Evolutionary conservation across 129 eudicot genomes (phyloP).

Genomic region (Heracleum sosnowskyi): DNA sequence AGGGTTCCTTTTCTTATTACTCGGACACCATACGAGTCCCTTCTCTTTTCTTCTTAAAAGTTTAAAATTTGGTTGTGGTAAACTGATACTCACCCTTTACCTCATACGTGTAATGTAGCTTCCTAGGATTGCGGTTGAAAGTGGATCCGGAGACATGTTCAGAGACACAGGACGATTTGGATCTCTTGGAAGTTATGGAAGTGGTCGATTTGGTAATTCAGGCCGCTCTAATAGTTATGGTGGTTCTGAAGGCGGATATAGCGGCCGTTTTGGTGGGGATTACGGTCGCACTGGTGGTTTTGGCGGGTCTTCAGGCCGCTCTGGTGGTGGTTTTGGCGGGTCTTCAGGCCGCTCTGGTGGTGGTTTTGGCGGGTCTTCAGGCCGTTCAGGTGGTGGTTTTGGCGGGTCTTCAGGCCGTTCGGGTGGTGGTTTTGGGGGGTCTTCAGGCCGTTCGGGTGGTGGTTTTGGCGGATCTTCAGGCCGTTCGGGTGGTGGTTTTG

Average conservation of each 20-base stretch:
- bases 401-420: background rate
- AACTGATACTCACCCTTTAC: background rate
- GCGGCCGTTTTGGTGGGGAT: background rate
- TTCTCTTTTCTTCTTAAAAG: background rate
- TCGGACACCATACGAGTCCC: background rate
- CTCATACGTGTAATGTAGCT: conserved; percentile 38
- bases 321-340: conserved; percentile 47
- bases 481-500: conserved; percentile 50
- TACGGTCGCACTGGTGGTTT: conserved; percentile 9
- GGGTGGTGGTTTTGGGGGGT: background rate
- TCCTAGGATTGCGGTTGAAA: conserved; percentile 59
- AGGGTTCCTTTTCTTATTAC: background rate
- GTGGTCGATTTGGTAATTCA: conserved; percentile 42
- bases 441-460: conserved; percentile 1
- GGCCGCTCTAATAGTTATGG: too few species aligned
- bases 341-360: conserved; percentile 21
- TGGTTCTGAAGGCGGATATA: too few species aligned
- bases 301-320: conserved; percentile 33
- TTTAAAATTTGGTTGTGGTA: background rate
- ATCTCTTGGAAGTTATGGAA: conserved; percentile 23
- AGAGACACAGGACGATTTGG: conserved; percentile 41
- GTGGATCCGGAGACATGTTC: conserved; percentile 40
- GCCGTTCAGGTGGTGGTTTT: conserved; percentile 6
- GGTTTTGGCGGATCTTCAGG: conserved; percentile 26
- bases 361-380: conserved; percentile 23